Conservation (phyloP, 768 basidiomycete genomes). For the Pisolithus tinctorius region DNA sequence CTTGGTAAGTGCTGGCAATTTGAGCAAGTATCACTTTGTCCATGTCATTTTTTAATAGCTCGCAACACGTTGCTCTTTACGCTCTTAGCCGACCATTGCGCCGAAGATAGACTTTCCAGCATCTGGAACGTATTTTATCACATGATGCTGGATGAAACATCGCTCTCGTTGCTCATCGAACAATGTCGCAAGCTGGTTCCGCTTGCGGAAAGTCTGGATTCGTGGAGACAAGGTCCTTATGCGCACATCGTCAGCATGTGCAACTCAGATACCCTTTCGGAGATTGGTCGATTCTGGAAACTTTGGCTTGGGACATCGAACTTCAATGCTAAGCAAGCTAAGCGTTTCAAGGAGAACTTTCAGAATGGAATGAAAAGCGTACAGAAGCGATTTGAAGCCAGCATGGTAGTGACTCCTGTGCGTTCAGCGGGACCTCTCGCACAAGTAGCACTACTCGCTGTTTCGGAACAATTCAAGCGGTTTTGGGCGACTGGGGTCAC, state of each 20-base stretch:
- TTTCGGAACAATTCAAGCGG: constrained; percentile 14
- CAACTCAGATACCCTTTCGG: constrained; percentile 17
- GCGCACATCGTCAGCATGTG: constrained; percentile 18
- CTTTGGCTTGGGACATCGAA: constrained; percentile 10
- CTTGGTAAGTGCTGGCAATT: constrained; percentile 14
- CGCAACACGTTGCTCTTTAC: constrained; percentile 26
- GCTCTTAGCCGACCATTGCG: constrained; percentile 17
- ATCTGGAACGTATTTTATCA: constrained; percentile 30
- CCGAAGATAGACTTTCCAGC: constrained; percentile 9
- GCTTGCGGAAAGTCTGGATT: constrained; percentile 10
- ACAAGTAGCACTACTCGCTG: constrained; percentile 1
- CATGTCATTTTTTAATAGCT: constrained; percentile 6
- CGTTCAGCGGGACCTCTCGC: constrained; percentile 25
- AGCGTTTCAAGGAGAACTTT: constrained; percentile 13
- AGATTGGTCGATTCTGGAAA: constrained; percentile 18
- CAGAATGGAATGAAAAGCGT: constrained; percentile 15
- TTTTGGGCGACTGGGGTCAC: constrained; percentile 23
- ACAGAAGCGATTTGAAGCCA: background rate
- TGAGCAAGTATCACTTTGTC: background rate
- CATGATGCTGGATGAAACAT: constrained; percentile 17
- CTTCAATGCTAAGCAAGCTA: constrained; percentile 6
- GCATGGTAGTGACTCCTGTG: constrained; percentile 5
- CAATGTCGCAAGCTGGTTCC: constrained; percentile 20
- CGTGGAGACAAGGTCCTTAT: constrained; percentile 24
- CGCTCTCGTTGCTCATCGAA: constrained; percentile 16